Evolutionary conservation across 768 basidiomycete species (phyloP), one percentile per base, ranked within the genome.

Genomic region (Auricularia sp.): DNA sequence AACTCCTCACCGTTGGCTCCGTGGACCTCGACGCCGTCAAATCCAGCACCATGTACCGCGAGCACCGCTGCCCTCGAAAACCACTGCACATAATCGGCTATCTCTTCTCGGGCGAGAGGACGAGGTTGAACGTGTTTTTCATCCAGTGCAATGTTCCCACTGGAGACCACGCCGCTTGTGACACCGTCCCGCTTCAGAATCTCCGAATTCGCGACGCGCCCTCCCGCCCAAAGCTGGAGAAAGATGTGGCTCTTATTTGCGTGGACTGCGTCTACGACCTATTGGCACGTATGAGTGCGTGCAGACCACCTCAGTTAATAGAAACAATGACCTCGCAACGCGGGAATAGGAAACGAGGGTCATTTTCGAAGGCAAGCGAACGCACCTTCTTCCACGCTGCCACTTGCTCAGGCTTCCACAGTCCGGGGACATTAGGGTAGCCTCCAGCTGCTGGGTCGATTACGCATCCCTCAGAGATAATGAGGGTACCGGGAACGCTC

Each of bases 181-280:
- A 37, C 36, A 14, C 33, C 56, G 13, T 65, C 62, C 21, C n/a
- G 16, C 16, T 45, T 34, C 5, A 47, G 36, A 3, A 24, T 54
- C 39, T 29, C 7, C 21, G 8, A 3, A 5, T 47, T 44, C 5
- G 80, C 80, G 0, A 74, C 69, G 2, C 83, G 79, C 0, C 83
- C 86, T 1, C 83, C 69, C 1, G 85, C 80, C 85, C 85, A 84
- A 2, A 85, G 77, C 70, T 88, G 86, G 36, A 80, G 65, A 70
- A 76, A 85, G 29, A 87, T 80, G 71, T 74, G 79, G 0, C 78
- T 81, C 2, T 79, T 79, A 56, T 81, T 78, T 1, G 77, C 79
- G 68, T 88, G 87, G 0, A 87, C 85, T 0, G 78, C 81, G 11
- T 82, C 79, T 16, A 81, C 82, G 18, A 91, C 72, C 83, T 85